A percentile compares a stretch with the other conserved stretches of the same genome.
Conservation (phyloP, 805 yeast genomes). For the Wickerhamiella galacta region DNA sequence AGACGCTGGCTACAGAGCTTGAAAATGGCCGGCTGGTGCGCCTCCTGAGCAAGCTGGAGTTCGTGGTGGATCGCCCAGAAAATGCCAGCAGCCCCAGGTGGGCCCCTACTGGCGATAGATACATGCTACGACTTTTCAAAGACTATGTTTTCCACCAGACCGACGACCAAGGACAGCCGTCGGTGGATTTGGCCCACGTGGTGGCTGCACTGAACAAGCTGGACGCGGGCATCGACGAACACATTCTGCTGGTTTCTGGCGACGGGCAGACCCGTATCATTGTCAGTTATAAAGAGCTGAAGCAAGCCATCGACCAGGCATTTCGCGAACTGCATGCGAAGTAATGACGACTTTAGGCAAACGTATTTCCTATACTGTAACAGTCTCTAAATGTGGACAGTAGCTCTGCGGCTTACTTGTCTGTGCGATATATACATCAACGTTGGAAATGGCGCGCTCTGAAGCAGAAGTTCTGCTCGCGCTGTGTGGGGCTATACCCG, state of each 20-base stretch:
- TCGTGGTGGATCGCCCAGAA: slow-evolving; percentile 61
- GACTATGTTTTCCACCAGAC: slow-evolving; percentile 77
- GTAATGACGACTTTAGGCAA: too few relatives aligned
- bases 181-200: slow-evolving; percentile 68
- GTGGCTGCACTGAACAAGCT: slow-evolving; percentile 66
- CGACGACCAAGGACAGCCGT: slow-evolving; percentile 61
- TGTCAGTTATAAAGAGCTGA: slow-evolving; percentile 67
- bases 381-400: too few relatives aligned
- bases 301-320: slow-evolving; percentile 47
- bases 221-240: slow-evolving; percentile 84
- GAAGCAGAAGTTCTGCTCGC: too few relatives aligned
- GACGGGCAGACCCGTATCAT: slow-evolving; percentile 79
- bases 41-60: slow-evolving; percentile 63
- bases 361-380: too few relatives aligned
- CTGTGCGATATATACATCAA: too few relatives aligned
- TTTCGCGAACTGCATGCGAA: slow-evolving; percentile 34
- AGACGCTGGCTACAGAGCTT: slow-evolving; percentile 43
- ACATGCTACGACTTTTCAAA: slow-evolving; percentile 55
- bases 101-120: slow-evolving; percentile 63
- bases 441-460: too few relatives aligned
- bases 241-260: slow-evolving; percentile 57
- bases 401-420: too few relatives aligned
- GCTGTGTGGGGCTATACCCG: too few relatives aligned
- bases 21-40: slow-evolving; percentile 83
- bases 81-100: slow-evolving; percentile 36